Conservation (phyloP, 1,139 yeast species). For the Debaryomyces nepalensis region DNA sequence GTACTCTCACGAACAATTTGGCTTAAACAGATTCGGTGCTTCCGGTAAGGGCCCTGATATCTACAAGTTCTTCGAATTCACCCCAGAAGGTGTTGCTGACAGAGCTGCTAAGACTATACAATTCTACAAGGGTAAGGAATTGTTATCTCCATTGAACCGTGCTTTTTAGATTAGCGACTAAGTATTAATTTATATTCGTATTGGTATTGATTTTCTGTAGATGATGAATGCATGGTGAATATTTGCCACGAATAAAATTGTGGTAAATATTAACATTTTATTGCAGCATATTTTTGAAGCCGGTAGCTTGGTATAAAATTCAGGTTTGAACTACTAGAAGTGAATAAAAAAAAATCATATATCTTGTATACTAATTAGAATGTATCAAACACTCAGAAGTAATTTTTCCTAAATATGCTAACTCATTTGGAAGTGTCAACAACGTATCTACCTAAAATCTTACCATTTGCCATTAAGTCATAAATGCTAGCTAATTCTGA, state of each 20-base stretch:
- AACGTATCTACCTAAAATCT: conserved; percentile 76
- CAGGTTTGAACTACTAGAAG: not conserved
- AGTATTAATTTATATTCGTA: conserved; percentile 1
- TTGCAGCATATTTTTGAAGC: too few species aligned
- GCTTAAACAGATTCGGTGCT: conserved; percentile 96
- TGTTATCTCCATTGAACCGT: conserved; percentile 76
- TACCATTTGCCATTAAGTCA: conserved; percentile 71
- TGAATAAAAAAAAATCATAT: not conserved
- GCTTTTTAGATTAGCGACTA: conserved; percentile 60
- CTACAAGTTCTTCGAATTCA: conserved; percentile 86
- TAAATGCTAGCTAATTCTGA: conserved; percentile 65
- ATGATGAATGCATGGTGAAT: not conserved
- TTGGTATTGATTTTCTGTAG: conserved; percentile 1
- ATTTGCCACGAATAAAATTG: too few species aligned
- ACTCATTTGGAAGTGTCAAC: conserved; percentile 65
- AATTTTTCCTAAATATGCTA: not conserved
- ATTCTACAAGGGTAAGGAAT: conserved; percentile 78
- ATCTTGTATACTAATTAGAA: not conserved
- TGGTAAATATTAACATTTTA: too few species aligned
- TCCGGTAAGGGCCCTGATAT: conserved; percentile 90
- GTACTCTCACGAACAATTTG: conserved; percentile 96
- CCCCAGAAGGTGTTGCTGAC: conserved; percentile 89
- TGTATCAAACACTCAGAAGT: conserved; percentile 1
- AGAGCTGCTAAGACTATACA: conserved; percentile 82
- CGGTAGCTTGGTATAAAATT: too few species aligned